A percentile compares a stretch with the other conserved stretches of the same genome.
These are phyloP conservation scores for Acer saccharum DNA, from an alignment of 345 rosid genomes.

Conservation along the genomic window DNA sequence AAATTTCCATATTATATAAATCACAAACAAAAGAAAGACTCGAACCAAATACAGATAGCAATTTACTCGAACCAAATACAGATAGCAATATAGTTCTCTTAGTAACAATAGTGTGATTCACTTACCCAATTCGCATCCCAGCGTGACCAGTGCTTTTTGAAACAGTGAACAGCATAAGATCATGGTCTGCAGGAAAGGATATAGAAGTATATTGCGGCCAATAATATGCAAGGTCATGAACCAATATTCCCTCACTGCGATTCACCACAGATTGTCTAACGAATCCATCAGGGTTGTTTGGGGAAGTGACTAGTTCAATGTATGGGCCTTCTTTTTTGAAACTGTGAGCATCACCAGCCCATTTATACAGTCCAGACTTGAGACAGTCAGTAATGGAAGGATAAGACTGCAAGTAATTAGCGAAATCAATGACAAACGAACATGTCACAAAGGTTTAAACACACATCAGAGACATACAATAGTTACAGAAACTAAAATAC, in stretches of 20 bases:
- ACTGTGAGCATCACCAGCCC: slow-evolving; percentile 86
- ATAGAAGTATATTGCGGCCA: slow-evolving; percentile 97
- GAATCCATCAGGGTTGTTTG: slow-evolving; percentile 89
- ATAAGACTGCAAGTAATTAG: slow-evolving; percentile 61
- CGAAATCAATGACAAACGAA: slow-evolving; percentile 17
- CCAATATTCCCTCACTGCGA: slow-evolving; percentile 59
- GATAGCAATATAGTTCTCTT: neutral
- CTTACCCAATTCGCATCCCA: slow-evolving; percentile 93
- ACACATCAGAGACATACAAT: neutral
- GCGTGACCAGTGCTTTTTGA: slow-evolving; percentile 93
- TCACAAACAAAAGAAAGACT: neutral
- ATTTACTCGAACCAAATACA: neutral
- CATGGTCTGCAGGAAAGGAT: slow-evolving; percentile 63
- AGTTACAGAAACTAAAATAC: no score
- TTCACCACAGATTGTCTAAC: slow-evolving; percentile 71
- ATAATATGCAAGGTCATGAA: slow-evolving; percentile 91
- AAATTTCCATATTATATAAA: neutral
- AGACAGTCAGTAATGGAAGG: slow-evolving; percentile 76
- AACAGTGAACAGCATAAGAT: slow-evolving; percentile 80
- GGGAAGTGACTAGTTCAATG: slow-evolving; percentile 93
- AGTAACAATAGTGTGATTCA: neutral
- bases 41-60: neutral
- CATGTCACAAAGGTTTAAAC: slow-evolving; percentile 1
- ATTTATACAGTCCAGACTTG: slow-evolving; percentile 68
- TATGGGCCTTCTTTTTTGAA: slow-evolving; percentile 61